Evolutionary conservation across 176 grass and related monocot species (phyloP), one percentile per base, ranked within the genome.

Genomic region (Zoysia japonica): DNA sequence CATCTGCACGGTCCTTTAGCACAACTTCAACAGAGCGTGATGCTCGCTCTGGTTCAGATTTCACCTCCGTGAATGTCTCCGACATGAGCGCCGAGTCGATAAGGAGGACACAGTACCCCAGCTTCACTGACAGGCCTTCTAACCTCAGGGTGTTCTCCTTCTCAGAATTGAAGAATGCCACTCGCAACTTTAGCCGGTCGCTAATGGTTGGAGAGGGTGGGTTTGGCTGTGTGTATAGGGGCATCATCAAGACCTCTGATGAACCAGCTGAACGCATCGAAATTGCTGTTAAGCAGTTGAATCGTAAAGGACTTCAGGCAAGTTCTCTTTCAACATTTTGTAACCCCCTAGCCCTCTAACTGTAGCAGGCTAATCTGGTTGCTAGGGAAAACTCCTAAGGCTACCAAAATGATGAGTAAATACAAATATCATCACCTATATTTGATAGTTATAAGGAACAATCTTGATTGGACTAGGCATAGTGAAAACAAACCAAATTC

Each of bases 121-220:
- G 90, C 80, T 99, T 99, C 86, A 91, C 96, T 46, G 92, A 99
- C 68, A 86, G 60, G 6, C 88, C 86, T 9, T 71, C 79, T 82
- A 93, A 99, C 81, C 90, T 99, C 52, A 87, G 92, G 75, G 88
- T 84, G n/a, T 99, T 99, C 83, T 56, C 96, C 17, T 96, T 95
- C 67, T 75, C 84, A 45, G 92, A 99, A 83, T 41, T 99, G 78
- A 99, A 85, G 86, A 78, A 59, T 78, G 92, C 90, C 45, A 99
- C 96, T 7, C 91, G 72, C 68, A 93, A 96, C 56, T 99, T 99
- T 80, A 99, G 96, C 75, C 62, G 90, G 16, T 91, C 92, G 0
- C 87, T 99, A 17, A 90, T 99, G 92, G 86, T 99, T 17, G 96
- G 96, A 4, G 96, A 99, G 91, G 96, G 96, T 49, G 96, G 96